phyloP scores from a whole-genome alignment of 371 early-diverging fungal genomes.

The Mucor circinelloides region DNA sequence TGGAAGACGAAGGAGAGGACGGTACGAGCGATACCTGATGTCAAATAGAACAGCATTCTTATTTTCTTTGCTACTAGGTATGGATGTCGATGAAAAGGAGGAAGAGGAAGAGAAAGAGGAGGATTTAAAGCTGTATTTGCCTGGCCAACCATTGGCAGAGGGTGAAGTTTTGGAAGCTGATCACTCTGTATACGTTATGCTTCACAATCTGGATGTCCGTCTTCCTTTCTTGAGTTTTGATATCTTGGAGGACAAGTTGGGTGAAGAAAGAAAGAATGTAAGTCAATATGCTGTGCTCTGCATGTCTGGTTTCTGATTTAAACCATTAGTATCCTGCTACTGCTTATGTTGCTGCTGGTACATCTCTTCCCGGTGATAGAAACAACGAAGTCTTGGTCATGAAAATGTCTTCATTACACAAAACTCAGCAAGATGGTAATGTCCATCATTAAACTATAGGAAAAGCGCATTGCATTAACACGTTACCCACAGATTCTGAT shows the following conservation, averaged over 20 bases:
- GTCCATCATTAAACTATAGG: not conserved
- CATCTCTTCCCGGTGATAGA: constrained; percentile 82
- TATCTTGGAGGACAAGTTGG: constrained; percentile 83
- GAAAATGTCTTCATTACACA: constrained; percentile 91
- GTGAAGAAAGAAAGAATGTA: constrained; percentile 76
- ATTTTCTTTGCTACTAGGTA: constrained; percentile 24
- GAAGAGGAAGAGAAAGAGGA: constrained; percentile 50
- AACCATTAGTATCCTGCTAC: constrained; percentile 83
- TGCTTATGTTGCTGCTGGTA: constrained; percentile 92
- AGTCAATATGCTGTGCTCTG: constrained; percentile 6
- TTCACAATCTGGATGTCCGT: constrained; percentile 87
- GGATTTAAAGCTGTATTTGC: constrained; percentile 83
- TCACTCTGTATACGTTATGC: constrained; percentile 94
- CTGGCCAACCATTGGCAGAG: constrained; percentile 87
- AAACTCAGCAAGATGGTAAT: constrained; percentile 87
- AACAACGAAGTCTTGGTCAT: constrained; percentile 91
- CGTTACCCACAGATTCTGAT: constrained; percentile 51
- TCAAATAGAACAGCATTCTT: not conserved
- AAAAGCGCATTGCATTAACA: not conserved
- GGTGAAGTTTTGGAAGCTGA: constrained; percentile 94
- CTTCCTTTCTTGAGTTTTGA: constrained; percentile 99
- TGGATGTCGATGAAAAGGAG: constrained; percentile 61
- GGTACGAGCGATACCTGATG: constrained; percentile 26
- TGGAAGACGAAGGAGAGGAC: constrained; percentile 53
- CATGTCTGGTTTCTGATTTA: not conserved